A percentile compares a stretch with the other conserved stretches of the same genome.
Conservation (phyloP, 2,329 filamentous ascomycete species). For the Trichophyton rubrum region DNA sequence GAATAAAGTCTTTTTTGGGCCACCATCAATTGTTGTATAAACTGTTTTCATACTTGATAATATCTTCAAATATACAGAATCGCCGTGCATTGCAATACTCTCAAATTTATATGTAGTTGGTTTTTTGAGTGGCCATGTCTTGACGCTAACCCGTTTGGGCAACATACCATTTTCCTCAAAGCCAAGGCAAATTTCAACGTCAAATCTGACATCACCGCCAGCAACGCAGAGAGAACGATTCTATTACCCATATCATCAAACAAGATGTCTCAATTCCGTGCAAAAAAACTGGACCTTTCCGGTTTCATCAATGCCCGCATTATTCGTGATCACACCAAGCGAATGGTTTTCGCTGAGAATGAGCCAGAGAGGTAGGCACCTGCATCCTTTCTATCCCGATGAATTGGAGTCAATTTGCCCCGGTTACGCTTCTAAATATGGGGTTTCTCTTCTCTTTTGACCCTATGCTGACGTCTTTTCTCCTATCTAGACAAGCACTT, state of each 20-base stretch:
- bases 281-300: slow-evolving; percentile 80
- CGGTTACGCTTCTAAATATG: background rate
- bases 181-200: background rate
- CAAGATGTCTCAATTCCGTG: slow-evolving; percentile 70
- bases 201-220: background rate
- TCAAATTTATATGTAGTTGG: background rate
- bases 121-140: background rate
- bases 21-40: too few relatives aligned
- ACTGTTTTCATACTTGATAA: too few relatives aligned
- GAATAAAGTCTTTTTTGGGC: too few relatives aligned
- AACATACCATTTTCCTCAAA: background rate
- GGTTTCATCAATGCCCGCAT: slow-evolving; percentile 76
- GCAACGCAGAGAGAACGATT: background rate
- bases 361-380: slow-evolving; percentile 72
- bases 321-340: slow-evolving; percentile 92
- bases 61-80: too few relatives aligned
- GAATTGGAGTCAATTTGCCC: background rate
- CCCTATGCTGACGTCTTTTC: background rate
- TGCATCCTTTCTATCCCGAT: background rate
- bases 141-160: slow-evolving; percentile 11
- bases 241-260: background rate
- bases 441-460: background rate
- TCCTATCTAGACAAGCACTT: slow-evolving; percentile 61
- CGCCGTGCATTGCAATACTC: background rate
- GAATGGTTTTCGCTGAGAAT: slow-evolving; percentile 74